Evolutionary conservation across 192 early-diverging fungal species (phyloP).

Genomic region (Backusella psychrophila): DNA sequence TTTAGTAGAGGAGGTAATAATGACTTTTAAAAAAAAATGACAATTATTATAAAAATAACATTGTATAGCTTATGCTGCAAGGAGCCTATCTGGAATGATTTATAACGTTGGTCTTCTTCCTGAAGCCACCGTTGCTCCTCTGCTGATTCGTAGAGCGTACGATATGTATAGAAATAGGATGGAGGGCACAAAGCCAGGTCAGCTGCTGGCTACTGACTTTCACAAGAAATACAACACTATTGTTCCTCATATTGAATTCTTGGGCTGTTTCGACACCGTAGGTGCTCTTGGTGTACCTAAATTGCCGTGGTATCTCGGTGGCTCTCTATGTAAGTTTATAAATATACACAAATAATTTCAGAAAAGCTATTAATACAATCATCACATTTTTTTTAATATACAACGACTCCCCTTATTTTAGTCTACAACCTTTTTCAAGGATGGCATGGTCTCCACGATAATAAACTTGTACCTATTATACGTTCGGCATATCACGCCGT

Average conservation of each 20-base stretch:
- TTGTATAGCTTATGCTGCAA: slow-evolving; percentile 19
- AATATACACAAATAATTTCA: background rate
- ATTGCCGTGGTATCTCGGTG: slow-evolving; percentile 23
- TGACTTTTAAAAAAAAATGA: background rate
- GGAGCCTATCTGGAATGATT: slow-evolving; percentile 25
- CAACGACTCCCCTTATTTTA: background rate
- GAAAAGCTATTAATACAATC: background rate
- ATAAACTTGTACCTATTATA: slow-evolving; percentile 16
- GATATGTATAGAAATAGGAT: slow-evolving; percentile 1
- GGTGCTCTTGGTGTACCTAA: slow-evolving; percentile 25
- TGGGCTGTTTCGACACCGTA: slow-evolving; percentile 28
- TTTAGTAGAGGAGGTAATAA: slow-evolving; percentile 26
- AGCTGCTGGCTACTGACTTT: background rate
- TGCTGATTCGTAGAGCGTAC: background rate
- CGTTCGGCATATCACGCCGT: slow-evolving; percentile 18
- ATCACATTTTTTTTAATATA: background rate
- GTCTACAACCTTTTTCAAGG: slow-evolving; percentile 10
- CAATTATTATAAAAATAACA: background rate
- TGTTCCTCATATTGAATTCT: slow-evolving; percentile 15
- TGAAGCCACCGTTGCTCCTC: background rate
- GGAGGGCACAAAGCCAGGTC: background rate
- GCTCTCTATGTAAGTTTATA: slow-evolving; percentile 11
- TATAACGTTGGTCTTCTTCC: slow-evolving; percentile 27
- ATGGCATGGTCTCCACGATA: slow-evolving; percentile 19
- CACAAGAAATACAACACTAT: background rate